Conservation (phyloP, 495 filamentous ascomycete genomes). For the Annulohypoxylon nitens region DNA sequence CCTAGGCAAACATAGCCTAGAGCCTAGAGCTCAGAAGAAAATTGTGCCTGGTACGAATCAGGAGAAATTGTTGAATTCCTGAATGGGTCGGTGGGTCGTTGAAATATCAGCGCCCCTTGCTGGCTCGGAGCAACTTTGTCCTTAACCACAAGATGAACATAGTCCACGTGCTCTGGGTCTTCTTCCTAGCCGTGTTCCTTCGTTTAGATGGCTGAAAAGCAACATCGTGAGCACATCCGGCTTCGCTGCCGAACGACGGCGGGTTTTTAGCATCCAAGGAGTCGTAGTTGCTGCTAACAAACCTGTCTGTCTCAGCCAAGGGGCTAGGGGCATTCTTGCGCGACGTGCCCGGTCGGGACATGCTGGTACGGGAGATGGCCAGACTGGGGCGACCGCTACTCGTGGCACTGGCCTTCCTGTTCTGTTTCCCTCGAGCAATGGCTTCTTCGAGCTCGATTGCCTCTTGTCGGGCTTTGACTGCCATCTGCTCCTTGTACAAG, state of each 20-base stretch:
- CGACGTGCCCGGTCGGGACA: conserved; percentile 53
- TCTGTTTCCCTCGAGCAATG: conserved; percentile 46
- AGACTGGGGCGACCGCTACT: conserved; percentile 52
- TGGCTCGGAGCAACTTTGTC: conserved; percentile 62
- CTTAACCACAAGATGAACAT: conserved; percentile 68
- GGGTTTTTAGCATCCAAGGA: conserved; percentile 52
- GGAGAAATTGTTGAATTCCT: neutral
- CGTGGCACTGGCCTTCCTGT: conserved; percentile 52
- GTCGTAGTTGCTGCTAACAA: conserved; percentile 59
- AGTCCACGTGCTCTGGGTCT: conserved; percentile 66
- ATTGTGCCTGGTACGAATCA: neutral
- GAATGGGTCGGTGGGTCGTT: neutral
- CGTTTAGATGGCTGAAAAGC: conserved; percentile 53
- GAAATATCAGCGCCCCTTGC: conserved; percentile 40
- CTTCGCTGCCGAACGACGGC: conserved; percentile 40
- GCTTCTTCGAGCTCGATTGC: conserved; percentile 49
- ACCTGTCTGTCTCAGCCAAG: conserved; percentile 48
- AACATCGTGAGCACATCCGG: conserved; percentile 49
- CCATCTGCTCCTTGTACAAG: conserved; percentile 45
- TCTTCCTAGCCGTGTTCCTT: conserved; percentile 62
- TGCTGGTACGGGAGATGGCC: conserved; percentile 49
- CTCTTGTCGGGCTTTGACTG: conserved; percentile 45
- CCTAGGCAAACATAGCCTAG: neutral
- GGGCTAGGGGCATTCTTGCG: conserved; percentile 56
- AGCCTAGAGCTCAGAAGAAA: neutral